phyloP scores from a whole-genome alignment of 2,329 filamentous ascomycete genomes.

The Acrocalymma vagum region DNA sequence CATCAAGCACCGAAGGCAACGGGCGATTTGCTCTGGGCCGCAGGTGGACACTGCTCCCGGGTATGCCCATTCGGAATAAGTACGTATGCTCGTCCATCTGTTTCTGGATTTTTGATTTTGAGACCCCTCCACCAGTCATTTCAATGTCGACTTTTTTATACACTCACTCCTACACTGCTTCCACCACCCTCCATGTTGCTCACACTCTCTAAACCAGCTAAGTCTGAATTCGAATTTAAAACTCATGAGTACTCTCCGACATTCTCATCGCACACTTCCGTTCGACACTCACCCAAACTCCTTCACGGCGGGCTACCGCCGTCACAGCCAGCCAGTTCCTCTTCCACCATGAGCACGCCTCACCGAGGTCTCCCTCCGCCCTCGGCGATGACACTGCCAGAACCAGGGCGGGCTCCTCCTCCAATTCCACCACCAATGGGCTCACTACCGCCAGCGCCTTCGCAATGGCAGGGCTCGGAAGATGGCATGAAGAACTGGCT shows the following conservation, averaged over 20 bases:
- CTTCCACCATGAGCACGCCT: constrained; percentile 58
- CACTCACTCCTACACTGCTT: constrained; percentile 22
- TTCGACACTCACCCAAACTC: constrained; percentile 50
- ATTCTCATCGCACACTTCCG: constrained; percentile 48
- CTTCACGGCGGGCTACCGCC: constrained; percentile 49
- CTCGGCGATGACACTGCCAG: constrained; percentile 61
- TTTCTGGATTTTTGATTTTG: constrained; percentile 39
- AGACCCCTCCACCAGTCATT: constrained; percentile 39
- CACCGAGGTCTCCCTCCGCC: constrained; percentile 64
- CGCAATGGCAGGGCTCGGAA: constrained; percentile 60
- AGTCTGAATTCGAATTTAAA: constrained; percentile 57
- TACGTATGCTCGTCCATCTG: constrained; percentile 47
- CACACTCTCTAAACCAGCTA: constrained; percentile 58
- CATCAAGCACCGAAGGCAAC: constrained; percentile 45
- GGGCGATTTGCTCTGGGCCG: constrained; percentile 42
- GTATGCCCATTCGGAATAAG: constrained; percentile 44
- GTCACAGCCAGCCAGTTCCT: constrained; percentile 52
- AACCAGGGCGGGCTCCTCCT: constrained; percentile 52
- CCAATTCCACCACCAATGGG: constrained; percentile 47
- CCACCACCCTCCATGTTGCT: constrained; percentile 55
- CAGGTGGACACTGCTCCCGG: constrained; percentile 45
- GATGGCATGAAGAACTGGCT: constrained; percentile 63
- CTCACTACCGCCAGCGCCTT: constrained; percentile 54
- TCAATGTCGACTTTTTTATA: constrained; percentile 40
- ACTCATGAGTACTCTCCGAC: constrained; percentile 59